phyloP scores from a whole-genome alignment of 768 basidiomycete species.

The Mycena amicta region DNA sequence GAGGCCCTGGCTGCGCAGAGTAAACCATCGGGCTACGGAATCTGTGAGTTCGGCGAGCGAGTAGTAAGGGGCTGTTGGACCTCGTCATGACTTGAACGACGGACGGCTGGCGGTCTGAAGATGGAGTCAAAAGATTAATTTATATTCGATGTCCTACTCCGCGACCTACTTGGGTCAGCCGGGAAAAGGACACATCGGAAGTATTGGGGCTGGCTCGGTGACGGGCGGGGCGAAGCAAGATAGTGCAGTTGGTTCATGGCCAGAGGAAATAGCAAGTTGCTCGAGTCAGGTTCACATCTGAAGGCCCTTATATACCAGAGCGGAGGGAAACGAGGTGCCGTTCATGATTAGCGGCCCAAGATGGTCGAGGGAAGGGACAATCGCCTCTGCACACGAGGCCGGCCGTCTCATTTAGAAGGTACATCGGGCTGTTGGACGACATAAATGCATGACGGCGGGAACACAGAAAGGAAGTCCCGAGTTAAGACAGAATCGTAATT shows the following conservation, averaged over 20 bases:
- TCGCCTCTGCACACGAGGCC: slow-evolving; percentile 37
- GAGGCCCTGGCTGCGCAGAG: slow-evolving; percentile 40
- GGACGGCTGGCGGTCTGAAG: slow-evolving; percentile 69
- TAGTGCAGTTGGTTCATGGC: background rate
- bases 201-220: background rate
- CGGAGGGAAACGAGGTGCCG: slow-evolving; percentile 43
- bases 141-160: too few relatives aligned
- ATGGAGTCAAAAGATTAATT: too few relatives aligned
- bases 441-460: slow-evolving; percentile 16
- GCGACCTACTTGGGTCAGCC: slow-evolving; percentile 57
- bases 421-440: slow-evolving; percentile 8
- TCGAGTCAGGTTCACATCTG: slow-evolving; percentile 7
- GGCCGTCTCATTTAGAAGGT: slow-evolving; percentile 32
- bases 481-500: slow-evolving; percentile 10
- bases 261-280: background rate
- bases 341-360: slow-evolving; percentile 19
- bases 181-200: slow-evolving; percentile 54
- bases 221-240: background rate
- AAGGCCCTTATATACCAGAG: slow-evolving; percentile 30
- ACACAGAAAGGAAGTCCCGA: slow-evolving; percentile 11
- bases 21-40: slow-evolving; percentile 12
- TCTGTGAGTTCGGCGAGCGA: too few relatives aligned
- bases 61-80: too few relatives aligned
- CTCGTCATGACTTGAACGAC: slow-evolving; percentile 77
- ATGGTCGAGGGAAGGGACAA: background rate